These are phyloP conservation scores for Rhododendron kiyosumense DNA, from an alignment of 148 eudicot species.

Conservation along the genomic window DNA sequence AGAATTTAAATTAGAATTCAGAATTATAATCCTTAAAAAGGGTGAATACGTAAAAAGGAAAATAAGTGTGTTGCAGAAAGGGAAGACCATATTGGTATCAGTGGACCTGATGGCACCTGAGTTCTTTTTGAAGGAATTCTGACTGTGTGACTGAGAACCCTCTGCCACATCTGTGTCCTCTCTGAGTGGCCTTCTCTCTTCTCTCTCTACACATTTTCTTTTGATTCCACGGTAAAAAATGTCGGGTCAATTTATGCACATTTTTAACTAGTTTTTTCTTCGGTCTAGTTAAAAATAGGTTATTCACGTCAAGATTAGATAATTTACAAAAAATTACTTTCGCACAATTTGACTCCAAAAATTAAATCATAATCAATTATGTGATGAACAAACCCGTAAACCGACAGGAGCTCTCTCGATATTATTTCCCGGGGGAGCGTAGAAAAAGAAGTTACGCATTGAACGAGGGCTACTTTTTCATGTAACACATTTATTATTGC, in stretches of 20 bases:
- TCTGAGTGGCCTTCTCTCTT: neutral
- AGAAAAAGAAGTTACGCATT: conserved; percentile 12
- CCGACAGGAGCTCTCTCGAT: neutral
- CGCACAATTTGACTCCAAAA: too few species aligned
- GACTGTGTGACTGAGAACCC: neutral
- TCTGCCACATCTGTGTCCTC: neutral
- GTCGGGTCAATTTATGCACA: neutral
- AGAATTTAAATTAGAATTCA: neutral
- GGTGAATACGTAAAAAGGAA: neutral
- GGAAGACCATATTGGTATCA: conserved; percentile 7
- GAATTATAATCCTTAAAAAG: neutral
- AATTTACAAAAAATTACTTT: too few species aligned
- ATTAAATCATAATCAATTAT: too few species aligned
- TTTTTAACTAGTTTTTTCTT: too few species aligned
- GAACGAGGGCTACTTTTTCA: conserved; percentile 16
- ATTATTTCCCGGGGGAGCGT: conserved; percentile 4
- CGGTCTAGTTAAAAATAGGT: too few species aligned
- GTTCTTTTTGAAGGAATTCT: neutral
- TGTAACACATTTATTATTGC: neutral
- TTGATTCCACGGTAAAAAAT: neutral
- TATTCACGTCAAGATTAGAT: too few species aligned
- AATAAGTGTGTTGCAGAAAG: neutral
- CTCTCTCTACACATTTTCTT: conserved; percentile 1
- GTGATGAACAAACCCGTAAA: neutral
- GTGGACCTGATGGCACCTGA: conserved; percentile 3